Conservation (phyloP, 192 early-diverging fungal genomes). For the Mortierella hygrophila region DNA sequence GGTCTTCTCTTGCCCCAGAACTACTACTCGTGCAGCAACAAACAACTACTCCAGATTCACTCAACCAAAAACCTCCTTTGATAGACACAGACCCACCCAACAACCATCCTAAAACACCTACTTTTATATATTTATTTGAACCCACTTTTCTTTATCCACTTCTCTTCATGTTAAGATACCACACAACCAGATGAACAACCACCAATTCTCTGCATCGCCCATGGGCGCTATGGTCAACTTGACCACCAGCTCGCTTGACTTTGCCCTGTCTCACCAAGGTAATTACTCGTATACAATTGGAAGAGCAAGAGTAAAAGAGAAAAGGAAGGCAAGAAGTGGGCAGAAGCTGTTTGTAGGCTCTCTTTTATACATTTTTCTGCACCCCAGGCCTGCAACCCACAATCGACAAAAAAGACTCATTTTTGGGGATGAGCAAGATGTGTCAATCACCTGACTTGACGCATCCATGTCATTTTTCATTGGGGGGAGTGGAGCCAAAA, state of each 20-base stretch:
- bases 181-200: slow-evolving; percentile 26
- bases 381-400: neutral
- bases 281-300: neutral
- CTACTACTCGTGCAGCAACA: slow-evolving; percentile 16
- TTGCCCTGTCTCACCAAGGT: slow-evolving; percentile 33
- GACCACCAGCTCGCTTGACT: slow-evolving; percentile 38
- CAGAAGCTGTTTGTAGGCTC: neutral
- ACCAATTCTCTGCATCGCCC: slow-evolving; percentile 8
- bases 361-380: neutral
- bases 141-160: neutral
- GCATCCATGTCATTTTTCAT: slow-evolving; percentile 30
- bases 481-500: neutral
- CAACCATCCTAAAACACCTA: slow-evolving; percentile 34
- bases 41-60: slow-evolving; percentile 46
- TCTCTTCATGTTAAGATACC: neutral
- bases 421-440: slow-evolving; percentile 14
- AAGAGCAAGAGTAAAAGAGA: neutral
- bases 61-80: slow-evolving; percentile 46
- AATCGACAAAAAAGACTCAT: slow-evolving; percentile 12
- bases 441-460: slow-evolving; percentile 34
- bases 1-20: slow-evolving; percentile 32
- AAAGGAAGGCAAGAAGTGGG: neutral
- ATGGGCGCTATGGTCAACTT: slow-evolving; percentile 43
- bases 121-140: neutral
- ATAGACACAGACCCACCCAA: slow-evolving; percentile 44